Base-by-base conservation (phyloP, 2,329 filamentous ascomycete species). In the Botryotinia convoluta region DNA sequence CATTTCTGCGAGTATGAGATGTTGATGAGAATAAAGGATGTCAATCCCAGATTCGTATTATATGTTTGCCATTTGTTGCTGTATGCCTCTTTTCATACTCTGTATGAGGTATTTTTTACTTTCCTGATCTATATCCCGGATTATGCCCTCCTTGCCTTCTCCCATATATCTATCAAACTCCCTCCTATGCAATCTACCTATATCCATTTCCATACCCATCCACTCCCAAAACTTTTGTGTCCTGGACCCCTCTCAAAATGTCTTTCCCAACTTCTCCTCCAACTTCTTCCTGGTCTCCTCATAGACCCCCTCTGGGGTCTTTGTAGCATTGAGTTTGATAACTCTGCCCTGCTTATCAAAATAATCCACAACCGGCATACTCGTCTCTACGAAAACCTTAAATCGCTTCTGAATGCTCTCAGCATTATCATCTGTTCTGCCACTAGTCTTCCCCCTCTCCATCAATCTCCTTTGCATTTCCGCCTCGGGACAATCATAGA, bases 321-420 rank as follows among this genome's bases (percentile, higher is more conserved):
- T 87, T 39, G 90, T 91, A 44, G 95, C 93, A 78, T 91, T 86
- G 62, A 98, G 87, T 84, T 91, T 93, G 82, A 97, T 89, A 26
- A 98, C 94, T 81, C 91, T 91, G 79, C 89, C 90, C 84, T 95
- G 86, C 79, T 86, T 86, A 80, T 92, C 90, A 82, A 92, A 98
- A 82, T 93, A 89, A 78, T 97, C 88, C 72, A 99, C 94, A 64
- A 98, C 96, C 39, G 96, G 96, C 95, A 98, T 98, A 84, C 94
- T 97, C 3, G 94, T 97, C 84, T 98, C 94, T 79, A 97, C 86
- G 81, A 98, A 99, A 6, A 92, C 95, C 81, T 90, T 91, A 87
- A 99, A 99, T 73, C 96, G 89, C 91, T 99, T 99, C 85, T 93
- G 92, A 83, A 98, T 99, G 80, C 91, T 94, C 84, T 97, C 96